phyloP scores from a whole-genome alignment of 2,329 filamentous ascomycete genomes.

The Bipolaris oryzae region DNA sequence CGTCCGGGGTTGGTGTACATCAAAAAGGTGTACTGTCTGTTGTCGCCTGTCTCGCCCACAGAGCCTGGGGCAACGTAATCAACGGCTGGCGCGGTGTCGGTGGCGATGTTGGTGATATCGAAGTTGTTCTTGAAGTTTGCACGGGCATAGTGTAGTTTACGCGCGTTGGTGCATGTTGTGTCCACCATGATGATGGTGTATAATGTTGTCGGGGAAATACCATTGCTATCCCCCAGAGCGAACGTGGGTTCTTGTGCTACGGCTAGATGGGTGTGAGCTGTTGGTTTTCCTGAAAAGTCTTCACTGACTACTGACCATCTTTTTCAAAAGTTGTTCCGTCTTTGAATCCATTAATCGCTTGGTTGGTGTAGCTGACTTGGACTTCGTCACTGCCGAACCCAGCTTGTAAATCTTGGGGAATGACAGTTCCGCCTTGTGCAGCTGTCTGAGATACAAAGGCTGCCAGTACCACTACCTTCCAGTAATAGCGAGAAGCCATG shows the following conservation, averaged over 20 bases:
- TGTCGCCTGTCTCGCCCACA: conserved; percentile 39
- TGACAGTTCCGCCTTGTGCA: conserved; percentile 20
- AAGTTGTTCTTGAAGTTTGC: conserved; percentile 41
- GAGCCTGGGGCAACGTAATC: conserved; percentile 42
- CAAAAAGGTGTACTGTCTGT: conserved; percentile 41
- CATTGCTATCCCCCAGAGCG: conserved; percentile 42
- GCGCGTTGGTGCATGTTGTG: conserved; percentile 37
- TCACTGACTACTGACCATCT: conserved; percentile 24
- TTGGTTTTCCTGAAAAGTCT: background rate
- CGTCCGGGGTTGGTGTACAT: conserved; percentile 40
- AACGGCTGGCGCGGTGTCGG: conserved; percentile 20
- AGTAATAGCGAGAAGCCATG: conserved; percentile 23
- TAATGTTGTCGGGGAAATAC: conserved; percentile 31
- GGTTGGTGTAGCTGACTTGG: conserved; percentile 38
- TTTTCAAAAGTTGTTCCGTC: conserved; percentile 36
- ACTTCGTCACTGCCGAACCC: conserved; percentile 35
- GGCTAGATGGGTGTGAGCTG: conserved; percentile 22
- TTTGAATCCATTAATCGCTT: conserved; percentile 37
- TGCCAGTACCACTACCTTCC: conserved; percentile 1
- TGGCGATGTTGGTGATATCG: conserved; percentile 35
- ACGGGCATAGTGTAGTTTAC: conserved; percentile 40
- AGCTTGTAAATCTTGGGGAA: conserved; percentile 23
- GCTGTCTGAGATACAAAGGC: conserved; percentile 6
- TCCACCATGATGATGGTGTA: conserved; percentile 44
- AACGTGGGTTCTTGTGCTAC: conserved; percentile 40